These are phyloP conservation scores for Neurospora crassa DNA, from an alignment of 2,329 filamentous ascomycete genomes.

Conservation along the genomic window DNA sequence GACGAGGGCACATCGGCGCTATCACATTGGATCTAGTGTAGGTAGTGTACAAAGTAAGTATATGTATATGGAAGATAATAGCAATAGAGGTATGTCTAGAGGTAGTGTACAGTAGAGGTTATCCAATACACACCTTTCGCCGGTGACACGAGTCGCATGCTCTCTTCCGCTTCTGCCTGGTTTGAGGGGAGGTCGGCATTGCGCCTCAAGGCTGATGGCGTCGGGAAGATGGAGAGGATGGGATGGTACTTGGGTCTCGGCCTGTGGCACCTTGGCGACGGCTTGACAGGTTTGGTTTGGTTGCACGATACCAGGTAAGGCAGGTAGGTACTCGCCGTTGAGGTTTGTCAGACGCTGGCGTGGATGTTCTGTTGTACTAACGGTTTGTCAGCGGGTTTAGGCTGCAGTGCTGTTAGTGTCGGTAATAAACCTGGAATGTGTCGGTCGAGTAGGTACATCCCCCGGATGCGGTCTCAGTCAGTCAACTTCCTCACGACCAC, in stretches of 20 bases:
- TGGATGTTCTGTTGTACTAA: neutral
- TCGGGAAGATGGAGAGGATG: neutral
- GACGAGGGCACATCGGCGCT: conserved; percentile 28
- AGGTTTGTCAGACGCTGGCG: neutral
- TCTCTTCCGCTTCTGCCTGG: conserved; percentile 18
- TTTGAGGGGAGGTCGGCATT: neutral
- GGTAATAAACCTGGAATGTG: neutral
- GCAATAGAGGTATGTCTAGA: neutral
- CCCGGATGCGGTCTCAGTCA: neutral
- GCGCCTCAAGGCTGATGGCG: neutral
- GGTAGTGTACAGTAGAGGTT: too few species aligned
- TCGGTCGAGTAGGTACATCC: neutral
- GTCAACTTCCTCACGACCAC: neutral
- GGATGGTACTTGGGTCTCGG: too few species aligned
- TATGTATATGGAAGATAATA: neutral
- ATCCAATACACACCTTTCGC: conserved; percentile 29
- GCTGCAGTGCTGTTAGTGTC: neutral
- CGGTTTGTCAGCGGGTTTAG: neutral
- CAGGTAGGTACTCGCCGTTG: neutral
- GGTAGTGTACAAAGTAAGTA: neutral
- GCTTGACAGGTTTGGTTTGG: neutral
- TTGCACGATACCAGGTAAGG: neutral
- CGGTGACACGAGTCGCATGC: conserved; percentile 41
- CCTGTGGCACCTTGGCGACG: neutral
- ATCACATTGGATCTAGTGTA: conserved; percentile 38